Evolutionary conservation across 768 basidiomycete species (phyloP), one percentile per base, ranked within the genome.

Genomic region (Lactarius quietus): DNA sequence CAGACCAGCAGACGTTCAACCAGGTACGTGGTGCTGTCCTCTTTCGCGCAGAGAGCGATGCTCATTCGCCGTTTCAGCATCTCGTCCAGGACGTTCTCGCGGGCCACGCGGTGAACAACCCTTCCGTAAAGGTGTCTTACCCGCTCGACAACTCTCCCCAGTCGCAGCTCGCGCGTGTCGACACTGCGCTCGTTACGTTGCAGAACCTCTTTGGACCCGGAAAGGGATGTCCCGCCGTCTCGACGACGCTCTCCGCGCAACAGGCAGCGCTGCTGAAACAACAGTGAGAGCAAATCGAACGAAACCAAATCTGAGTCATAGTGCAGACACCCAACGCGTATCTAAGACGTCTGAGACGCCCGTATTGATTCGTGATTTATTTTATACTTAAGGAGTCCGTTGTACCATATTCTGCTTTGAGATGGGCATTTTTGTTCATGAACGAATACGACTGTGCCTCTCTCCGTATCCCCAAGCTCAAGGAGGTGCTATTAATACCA

Each of bases 131-230:
- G 18, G 76, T 90, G 3, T 79, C 81, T 17, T 92, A 88, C 81
- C 89, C 88, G 2, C 82, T 82, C 1, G 87, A 85, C 69, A 76
- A 79, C 68, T 84, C 83, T 7, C 79, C 77, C 62, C 74, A 73
- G 9, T 83, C 84, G 55, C 79, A 84, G 71, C 74, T 82, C 53
- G 78, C 84, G 0, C 84, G 89, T 36, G 77, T 91, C 64, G 76
- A 83, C 55, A 81, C 88, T 31, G 81, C 84, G 6, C 71, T 85
- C 14, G 81, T 88, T 41, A 87, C 89, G 7, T 76, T 91, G n/a
- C 90, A 92, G 76, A 92, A 91, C 73, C 73, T 91, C 48, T 77
- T 80, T 57, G 89, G 88, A 1, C 79, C 86, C 0, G 90, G 89
- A 43, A 74, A 79, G 6, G 90, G 88, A 17, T 90, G 87, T 73